Base-by-base conservation (phyloP, 495 filamentous ascomycete species). In the Terfezia boudieri region DNA sequence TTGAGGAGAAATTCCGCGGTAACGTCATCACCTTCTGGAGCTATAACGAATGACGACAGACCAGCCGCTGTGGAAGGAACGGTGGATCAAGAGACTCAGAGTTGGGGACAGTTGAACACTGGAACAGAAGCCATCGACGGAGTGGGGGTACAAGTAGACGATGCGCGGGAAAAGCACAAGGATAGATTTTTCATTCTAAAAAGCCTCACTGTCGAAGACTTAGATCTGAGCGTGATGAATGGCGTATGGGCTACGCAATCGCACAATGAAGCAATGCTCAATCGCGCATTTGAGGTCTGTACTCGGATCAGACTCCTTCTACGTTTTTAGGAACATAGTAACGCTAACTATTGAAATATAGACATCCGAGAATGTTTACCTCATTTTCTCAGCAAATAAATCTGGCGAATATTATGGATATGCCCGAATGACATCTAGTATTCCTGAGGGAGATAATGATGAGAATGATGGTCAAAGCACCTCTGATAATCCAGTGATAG, bases 321-420 rank as follows among this genome's bases (percentile, higher is more conserved):
- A 26, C 26, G 5, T 26, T 5, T 32, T 0, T 32, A 32, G 26
- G 26, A 4, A 32, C 26, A 7, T 32, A 32, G 26, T 32, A 32
- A 20, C 20, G 20, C 20, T 20, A 20, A 32, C 4, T 0, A 32
- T 4, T 32, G 26, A 32, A 32, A 0, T 55, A 38, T 57, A 93
- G 87, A 72, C 69, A 14, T 77, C 82, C 20, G 84, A 92, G 51
- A 82, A 85, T 63, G 87, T 96, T n/a, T 95, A 89, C 61, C 73
- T 98, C 36, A 80, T 98, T 23, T 98, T 98, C 67, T 95, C 88
- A 12, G 90, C 88, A 11, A 98, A 96, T 69, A 96, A 95, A 62
- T 96, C 90, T 0, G 90, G 90, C 17, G 90, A 95, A 67, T 98
- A 95, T 61, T 95, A 90, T 66, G 90, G 90, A 23, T 94, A 93